Conservation (phyloP, 2,329 filamentous ascomycete species). For the Dactylella cylindrospora region DNA sequence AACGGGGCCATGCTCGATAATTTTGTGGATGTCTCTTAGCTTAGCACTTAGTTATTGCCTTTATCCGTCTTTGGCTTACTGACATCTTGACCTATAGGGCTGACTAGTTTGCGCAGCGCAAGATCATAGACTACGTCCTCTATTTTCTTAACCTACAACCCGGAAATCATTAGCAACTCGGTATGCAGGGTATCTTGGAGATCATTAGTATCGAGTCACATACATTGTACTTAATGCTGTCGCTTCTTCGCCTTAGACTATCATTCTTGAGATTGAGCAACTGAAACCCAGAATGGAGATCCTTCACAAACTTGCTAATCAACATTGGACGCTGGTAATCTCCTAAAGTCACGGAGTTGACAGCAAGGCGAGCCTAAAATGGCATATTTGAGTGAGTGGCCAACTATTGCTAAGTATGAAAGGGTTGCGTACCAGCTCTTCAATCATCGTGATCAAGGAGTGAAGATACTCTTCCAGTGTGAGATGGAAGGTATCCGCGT, state of each 20-base stretch:
- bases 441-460: constrained; percentile 79
- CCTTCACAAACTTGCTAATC: constrained; percentile 91
- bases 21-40: no score
- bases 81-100: constrained; percentile 57
- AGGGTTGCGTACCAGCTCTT: constrained; percentile 84
- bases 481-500: constrained; percentile 86
- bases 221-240: constrained; percentile 88
- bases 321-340: constrained; percentile 82
- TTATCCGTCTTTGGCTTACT: not conserved
- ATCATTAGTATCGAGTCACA: constrained; percentile 44
- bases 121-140: constrained; percentile 98
- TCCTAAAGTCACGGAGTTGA: constrained; percentile 89
- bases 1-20: no score
- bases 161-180: not conserved
- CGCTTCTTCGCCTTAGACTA: constrained; percentile 78
- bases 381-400: not conserved
- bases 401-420: no score
- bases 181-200: not conserved
- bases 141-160: constrained; percentile 77
- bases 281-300: constrained; percentile 93
- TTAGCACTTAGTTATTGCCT: not conserved
- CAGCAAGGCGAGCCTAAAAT: constrained; percentile 73
- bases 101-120: constrained; percentile 76
- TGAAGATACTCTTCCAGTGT: constrained; percentile 97
- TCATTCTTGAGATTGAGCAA: constrained; percentile 98